These are phyloP conservation scores for Blastocystis sp. DNA, from an alignment of 352 stramenopile species.

Conservation along the genomic window DNA sequence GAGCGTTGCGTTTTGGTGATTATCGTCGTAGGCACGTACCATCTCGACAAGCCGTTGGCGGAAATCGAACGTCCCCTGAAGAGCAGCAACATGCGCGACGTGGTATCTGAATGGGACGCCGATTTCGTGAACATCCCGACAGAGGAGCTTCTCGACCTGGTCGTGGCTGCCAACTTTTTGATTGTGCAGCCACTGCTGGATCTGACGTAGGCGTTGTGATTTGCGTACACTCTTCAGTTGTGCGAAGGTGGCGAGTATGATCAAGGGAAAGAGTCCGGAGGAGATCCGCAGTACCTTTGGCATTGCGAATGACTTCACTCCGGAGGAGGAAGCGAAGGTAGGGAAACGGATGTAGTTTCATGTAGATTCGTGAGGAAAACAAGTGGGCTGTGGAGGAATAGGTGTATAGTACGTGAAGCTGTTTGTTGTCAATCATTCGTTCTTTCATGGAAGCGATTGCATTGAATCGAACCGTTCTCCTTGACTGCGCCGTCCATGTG, in stretches of 20 bases:
- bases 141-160: slow-evolving; percentile 96
- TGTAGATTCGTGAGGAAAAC: slow-evolving; percentile 84
- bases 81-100: slow-evolving; percentile 88
- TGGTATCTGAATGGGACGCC: slow-evolving; percentile 96
- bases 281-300: slow-evolving; percentile 99
- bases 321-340: slow-evolving; percentile 97
- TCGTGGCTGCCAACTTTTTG: slow-evolving; percentile 98
- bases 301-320: slow-evolving; percentile 98
- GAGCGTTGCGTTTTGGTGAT: not conserved
- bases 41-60: slow-evolving; percentile 82
- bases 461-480: not conserved
- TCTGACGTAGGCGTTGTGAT: slow-evolving; percentile 59
- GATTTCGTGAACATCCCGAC: slow-evolving; percentile 97
- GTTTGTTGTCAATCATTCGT: not conserved
- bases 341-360: not conserved
- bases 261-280: slow-evolving; percentile 90
- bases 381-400: slow-evolving; percentile 92
- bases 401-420: not conserved
- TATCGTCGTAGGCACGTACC: slow-evolving; percentile 59
- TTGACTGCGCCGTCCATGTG: not conserved
- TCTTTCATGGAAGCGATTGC: not conserved
- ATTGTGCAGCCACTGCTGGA: slow-evolving; percentile 79
- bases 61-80: slow-evolving; percentile 99
- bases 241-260: slow-evolving; percentile 75
- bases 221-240: slow-evolving; percentile 64